Base-by-base conservation (phyloP, 2,329 filamentous ascomycete species). In the Sporothrix mexicana region DNA sequence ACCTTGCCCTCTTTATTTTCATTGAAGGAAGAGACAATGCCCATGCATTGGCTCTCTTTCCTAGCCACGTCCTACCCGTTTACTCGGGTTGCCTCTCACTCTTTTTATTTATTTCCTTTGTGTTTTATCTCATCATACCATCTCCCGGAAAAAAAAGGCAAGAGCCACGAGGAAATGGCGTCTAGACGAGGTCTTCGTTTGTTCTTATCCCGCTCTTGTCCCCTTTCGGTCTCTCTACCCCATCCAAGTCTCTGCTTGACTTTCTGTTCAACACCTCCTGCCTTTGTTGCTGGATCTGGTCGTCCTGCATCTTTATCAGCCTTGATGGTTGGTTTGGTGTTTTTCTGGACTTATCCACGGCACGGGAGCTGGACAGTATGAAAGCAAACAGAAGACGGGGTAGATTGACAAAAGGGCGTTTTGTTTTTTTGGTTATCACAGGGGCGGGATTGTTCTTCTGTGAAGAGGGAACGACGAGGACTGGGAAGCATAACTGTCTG, bases 271-370 rank as follows among this genome's bases (percentile, higher is more conserved):
- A 20, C 43, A 17, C 47, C 23, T 10, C 49, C 17, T 43, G 8
- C 70, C 47, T 23, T 30, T 13, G 30, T 17, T 12, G 53, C 12
- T 69, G 64, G 71, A 69, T 72, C 71, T 69, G 64, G 71, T 15
- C 53, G 71, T 69, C 64, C 64, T 53, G 53, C 41, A 61, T 36
- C 23, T 9, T 69, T 23, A n/a, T 25, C 45, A 17, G 71, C 53
- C 71, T 72, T 55, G 71, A 72, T 3, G 71, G 64, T 47, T 53
- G 4, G 15, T 17, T 61, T 59, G 49, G 13, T 57, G 47, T 67
- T 17, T 51, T 49, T 53, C 45, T 45, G 71, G 71, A 62, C 71
- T 45, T 69, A 72, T 72, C 64, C 45, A 59, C 51, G 70, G 51
- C 13, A 36, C n/a, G 41, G 41, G 13, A n/a, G 45, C 51, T 36